Base-by-base conservation (phyloP, 2,329 filamentous ascomycete species). In the Neonectria ditissima region DNA sequence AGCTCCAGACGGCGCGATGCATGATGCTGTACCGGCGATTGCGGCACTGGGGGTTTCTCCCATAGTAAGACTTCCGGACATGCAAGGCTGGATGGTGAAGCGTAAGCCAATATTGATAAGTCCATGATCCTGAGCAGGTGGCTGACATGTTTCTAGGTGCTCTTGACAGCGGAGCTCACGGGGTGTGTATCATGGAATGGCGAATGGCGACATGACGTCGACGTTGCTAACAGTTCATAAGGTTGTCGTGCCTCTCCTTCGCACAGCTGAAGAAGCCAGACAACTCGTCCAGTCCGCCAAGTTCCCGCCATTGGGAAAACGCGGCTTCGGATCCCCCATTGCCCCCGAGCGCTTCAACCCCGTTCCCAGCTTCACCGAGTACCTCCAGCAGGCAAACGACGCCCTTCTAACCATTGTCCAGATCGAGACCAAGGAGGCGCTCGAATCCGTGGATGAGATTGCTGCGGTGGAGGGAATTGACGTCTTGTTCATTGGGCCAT, bases 391-490 rank as follows among this genome's bases (percentile, higher is more conserved):
- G 43, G 84, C 84, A 47, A 85, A 86, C 64, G 78, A 84, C 56
- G 69, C 76, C 30, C 80, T 91, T 22, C 74, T 91, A 62, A 89
- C 86, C 16, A 89, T 90, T 78, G 87, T 91, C 11, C 89, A 91
- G 75, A 91, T 91, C 55, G 89, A 91, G 78, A 91, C 89, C 0
- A 80, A 81, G 64, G 88, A 90, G 73, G 88, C 88, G 1, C 78
- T 91, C 14, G 84, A 87, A 1, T 77, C 78, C 13, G 83, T 91
- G 1, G 87, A 90, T 34, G 86, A 85, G 51, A 91, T 91, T 74
- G 87, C 87, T 44, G 81, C 84, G 20, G 80, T 89, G 22, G 78
- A 86, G 4, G 87, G 87, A 4, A 80, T 91, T 22, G 89, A 91
- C 65, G 83, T 89, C 5, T 77, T 91, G 24, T 91, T 90, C 73